A percentile compares a stretch with the other conserved stretches of the same genome.
Conservation (phyloP, 495 filamentous ascomycete species). For the Mytilinidion resinicola region DNA sequence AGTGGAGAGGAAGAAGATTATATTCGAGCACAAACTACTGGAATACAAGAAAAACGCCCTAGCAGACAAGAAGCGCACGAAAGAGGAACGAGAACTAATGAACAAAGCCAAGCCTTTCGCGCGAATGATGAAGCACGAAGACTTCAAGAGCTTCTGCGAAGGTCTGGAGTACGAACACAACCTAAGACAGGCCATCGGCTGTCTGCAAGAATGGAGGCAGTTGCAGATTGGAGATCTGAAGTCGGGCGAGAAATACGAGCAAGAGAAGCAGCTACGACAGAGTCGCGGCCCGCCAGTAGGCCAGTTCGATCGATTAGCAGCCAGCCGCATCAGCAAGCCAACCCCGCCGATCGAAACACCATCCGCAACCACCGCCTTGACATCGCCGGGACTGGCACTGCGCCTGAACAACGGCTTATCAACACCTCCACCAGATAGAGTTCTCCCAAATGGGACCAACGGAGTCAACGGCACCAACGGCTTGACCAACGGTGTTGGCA, state of each 20-base stretch:
- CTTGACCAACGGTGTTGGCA: conserved; percentile 7
- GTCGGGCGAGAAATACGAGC: conserved; percentile 88
- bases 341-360: conserved; percentile 60
- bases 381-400: conserved; percentile 62
- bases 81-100: conserved; percentile 84
- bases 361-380: conserved; percentile 62
- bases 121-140: conserved; percentile 88
- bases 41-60: conserved; percentile 87
- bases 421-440: conserved; percentile 44
- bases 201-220: conserved; percentile 90
- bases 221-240: conserved; percentile 76
- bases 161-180: conserved; percentile 86
- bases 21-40: conserved; percentile 89
- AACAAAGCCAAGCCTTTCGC: conserved; percentile 95
- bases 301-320: conserved; percentile 61
- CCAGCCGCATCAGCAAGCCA: conserved; percentile 56
- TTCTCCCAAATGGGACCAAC: conserved; percentile 26
- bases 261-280: conserved; percentile 74
- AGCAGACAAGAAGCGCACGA: conserved; percentile 87
- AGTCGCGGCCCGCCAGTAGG: conserved; percentile 57
- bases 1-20: conserved; percentile 91
- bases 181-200: conserved; percentile 77
- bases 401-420: conserved; percentile 37
- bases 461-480: conserved; percentile 19
- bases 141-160: conserved; percentile 79